phyloP scores from a whole-genome alignment of 2,329 filamentous ascomycete genomes.

The Sporothrix protearum region DNA sequence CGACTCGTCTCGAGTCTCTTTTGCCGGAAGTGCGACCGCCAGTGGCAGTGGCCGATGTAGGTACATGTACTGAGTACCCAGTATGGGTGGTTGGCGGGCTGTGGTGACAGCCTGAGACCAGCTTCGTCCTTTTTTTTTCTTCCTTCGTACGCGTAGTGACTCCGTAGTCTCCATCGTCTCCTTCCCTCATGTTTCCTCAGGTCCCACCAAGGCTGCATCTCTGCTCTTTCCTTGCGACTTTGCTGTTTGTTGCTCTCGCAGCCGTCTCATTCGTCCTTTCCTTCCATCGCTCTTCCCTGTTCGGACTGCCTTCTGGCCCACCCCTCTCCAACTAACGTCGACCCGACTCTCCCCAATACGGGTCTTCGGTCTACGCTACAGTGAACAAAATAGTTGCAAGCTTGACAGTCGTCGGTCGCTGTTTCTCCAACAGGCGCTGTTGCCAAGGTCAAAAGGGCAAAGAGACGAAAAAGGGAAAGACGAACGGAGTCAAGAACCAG shows the following conservation, averaged over 20 bases:
- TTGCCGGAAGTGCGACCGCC: not conserved
- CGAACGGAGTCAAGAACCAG: not conserved
- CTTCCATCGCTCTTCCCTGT: constrained; percentile 3
- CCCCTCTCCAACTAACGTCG: not conserved
- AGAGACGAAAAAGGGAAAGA: constrained; percentile 9
- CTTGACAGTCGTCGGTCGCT: not conserved
- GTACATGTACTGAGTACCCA: too few species aligned
- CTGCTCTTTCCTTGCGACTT: not conserved
- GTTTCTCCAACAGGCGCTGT: not conserved
- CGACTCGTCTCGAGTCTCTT: not conserved
- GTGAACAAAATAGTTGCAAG: not conserved
- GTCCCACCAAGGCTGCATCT: not conserved
- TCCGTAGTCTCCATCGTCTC: not conserved
- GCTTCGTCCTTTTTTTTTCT: not conserved
- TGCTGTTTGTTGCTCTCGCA: not conserved
- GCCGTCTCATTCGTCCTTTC: not conserved
- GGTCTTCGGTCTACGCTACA: too few species aligned
- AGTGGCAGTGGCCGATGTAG: not conserved
- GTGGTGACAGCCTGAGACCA: not conserved
- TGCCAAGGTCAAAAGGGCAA: not conserved
- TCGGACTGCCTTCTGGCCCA: not conserved
- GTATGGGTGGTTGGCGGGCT: not conserved
- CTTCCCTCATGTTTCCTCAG: not conserved
- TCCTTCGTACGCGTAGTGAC: too few species aligned
- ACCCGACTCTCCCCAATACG: not conserved